Evolutionary conservation across 192 early-diverging fungal species (phyloP).

Genomic region (Spizellomyces punctatus): DNA sequence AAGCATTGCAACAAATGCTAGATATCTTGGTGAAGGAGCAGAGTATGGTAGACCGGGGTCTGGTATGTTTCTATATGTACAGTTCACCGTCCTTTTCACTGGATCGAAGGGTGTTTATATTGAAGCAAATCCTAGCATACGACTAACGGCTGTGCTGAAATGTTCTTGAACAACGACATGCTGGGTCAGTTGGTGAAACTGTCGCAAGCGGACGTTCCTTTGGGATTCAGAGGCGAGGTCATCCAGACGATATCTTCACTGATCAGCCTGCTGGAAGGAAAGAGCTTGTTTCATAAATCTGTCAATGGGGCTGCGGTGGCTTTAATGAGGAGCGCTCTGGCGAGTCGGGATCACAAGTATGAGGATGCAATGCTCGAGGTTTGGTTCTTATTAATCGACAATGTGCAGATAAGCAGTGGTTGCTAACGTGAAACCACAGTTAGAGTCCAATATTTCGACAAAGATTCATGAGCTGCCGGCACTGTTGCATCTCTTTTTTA

Average conservation of each 20-base stretch:
- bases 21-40: conserved; percentile 90
- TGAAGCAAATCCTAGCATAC: conserved; percentile 6
- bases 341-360: conserved; percentile 28
- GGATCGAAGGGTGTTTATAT: neutral
- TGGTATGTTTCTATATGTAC: conserved; percentile 16
- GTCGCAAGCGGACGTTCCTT: conserved; percentile 76
- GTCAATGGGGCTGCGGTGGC: conserved; percentile 84
- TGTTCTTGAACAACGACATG: conserved; percentile 81
- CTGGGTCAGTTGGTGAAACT: conserved; percentile 78
- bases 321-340: conserved; percentile 70
- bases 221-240: conserved; percentile 77
- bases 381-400: neutral
- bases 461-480: conserved; percentile 80
- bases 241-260: conserved; percentile 78
- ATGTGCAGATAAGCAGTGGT: no score
- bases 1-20: conserved; percentile 76
- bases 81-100: no score
- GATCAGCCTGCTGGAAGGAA: conserved; percentile 83
- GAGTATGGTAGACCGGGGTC: conserved; percentile 68
- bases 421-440: conserved; percentile 11
- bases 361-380: conserved; percentile 43
- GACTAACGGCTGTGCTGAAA: conserved; percentile 73
- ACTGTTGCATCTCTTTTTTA: conserved; percentile 78
- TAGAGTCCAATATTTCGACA: conserved; percentile 76
- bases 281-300: conserved; percentile 86